Evolutionary conservation across 441 rosid species (phyloP), one percentile per base, ranked within the genome.

Genomic region (Erodium moschatum): DNA sequence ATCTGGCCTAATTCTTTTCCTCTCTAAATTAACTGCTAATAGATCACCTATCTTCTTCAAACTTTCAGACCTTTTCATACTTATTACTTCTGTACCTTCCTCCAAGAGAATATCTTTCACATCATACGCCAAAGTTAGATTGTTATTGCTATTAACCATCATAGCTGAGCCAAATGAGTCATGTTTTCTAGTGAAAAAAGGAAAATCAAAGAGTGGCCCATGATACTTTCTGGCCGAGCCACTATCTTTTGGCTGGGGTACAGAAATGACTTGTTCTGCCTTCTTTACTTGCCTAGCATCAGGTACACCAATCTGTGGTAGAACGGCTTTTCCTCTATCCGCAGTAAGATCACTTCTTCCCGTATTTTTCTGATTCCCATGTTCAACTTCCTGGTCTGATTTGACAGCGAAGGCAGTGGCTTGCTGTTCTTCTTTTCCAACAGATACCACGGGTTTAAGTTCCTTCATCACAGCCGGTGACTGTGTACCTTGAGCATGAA

Each of bases 1-100:
- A 86, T 96, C 99, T 66, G 99, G 99, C 85, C 90, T 83, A 74
- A 96, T 92, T 84, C 99, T 87, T 82, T 92, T 96, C 80, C 97
- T 90, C 81, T 96, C 99, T 75, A 92, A 82, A 81, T 96, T 96
- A 64, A 85, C 88, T 68, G 98, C 86, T 70, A 96, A 81, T 67
- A 96, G 73, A 64, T 91, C 84, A 56, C 85, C 85, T 72, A 96
- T 96, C 81, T 90, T 96, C 86, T 83, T 90, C 81, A 96, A 76
- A 83, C 84, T 84, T 77, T 90, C 88, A 9, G 89, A 79, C 79
- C 97, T 85, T 81, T 86, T 92, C 81, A 85, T 89, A 71, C 74
- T 85, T 70, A 87, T 80, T 65, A 90, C 89, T 81, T 90, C 96
- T 73, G 82, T 61, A 60, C 98, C 98, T 83, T 96, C 98, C 83